phyloP scores from a whole-genome alignment of 1,284 basidiomycete genomes.

The Fomitopsis palustris region DNA sequence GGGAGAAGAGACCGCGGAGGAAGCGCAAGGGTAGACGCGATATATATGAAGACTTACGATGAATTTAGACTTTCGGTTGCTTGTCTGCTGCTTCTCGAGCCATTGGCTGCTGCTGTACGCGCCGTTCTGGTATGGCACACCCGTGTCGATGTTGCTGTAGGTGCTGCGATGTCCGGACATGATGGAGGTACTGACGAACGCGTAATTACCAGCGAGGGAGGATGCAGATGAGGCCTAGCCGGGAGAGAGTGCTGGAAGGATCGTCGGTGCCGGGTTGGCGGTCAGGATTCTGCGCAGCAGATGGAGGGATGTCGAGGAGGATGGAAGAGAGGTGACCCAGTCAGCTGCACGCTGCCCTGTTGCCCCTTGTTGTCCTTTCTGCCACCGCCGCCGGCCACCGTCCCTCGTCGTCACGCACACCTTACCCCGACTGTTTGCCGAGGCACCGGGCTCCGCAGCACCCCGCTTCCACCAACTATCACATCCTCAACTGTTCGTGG shows the following conservation, averaged over 20 bases:
- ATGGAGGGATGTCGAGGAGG: not conserved
- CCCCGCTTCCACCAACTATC: not conserved
- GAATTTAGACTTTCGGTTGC: conserved; percentile 30
- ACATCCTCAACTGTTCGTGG: not conserved
- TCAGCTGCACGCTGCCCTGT: not conserved
- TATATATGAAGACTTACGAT: conserved; percentile 28
- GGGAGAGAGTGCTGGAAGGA: conserved; percentile 22
- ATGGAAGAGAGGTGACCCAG: conserved; percentile 2
- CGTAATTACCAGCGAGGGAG: conserved; percentile 9
- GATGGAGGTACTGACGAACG: conserved; percentile 7
- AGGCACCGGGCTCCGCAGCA: not conserved
- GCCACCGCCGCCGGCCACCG: too few species aligned
- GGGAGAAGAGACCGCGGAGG: not conserved
- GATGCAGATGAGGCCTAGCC: conserved; percentile 17
- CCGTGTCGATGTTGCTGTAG: conserved; percentile 28
- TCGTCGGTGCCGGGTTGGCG: conserved; percentile 31
- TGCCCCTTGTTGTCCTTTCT: not conserved
- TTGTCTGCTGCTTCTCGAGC: conserved; percentile 36
- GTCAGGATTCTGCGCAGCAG: conserved; percentile 34
- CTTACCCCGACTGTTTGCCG: not conserved
- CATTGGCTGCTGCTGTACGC: conserved; percentile 29
- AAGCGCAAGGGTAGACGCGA: not conserved
- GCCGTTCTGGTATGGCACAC: conserved; percentile 19
- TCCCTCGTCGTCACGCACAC: not conserved
- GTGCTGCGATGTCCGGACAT: conserved; percentile 18